Percentiles rank a stretch among this genome's conserved stretches.
These are phyloP conservation scores for Elongisporangium senticosum DNA, from an alignment of 352 stramenopile genomes.

Conservation along the genomic window DNA sequence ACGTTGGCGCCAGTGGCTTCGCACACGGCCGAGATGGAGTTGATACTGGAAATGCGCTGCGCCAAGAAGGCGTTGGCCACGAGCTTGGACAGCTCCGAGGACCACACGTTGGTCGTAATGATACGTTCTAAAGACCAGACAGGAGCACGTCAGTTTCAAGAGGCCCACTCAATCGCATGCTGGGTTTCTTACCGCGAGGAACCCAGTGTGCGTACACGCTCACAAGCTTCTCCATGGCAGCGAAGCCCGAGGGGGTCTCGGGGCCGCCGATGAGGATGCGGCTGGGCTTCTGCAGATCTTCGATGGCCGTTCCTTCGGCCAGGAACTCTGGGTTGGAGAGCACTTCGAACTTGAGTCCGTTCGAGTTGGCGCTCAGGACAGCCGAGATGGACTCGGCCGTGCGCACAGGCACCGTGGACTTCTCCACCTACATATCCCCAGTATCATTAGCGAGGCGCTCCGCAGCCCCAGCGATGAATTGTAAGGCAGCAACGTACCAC, in stretches of 20 bases:
- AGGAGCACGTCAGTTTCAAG: not conserved
- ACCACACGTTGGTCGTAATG: constrained; percentile 99
- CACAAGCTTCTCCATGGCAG: constrained; percentile 89
- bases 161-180: not conserved
- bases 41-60: constrained; percentile 99
- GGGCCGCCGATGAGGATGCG: constrained; percentile 98
- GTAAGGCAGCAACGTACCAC: constrained; percentile 67
- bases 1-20: constrained; percentile 98
- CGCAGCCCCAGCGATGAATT: not conserved
- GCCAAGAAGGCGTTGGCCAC: constrained; percentile 99
- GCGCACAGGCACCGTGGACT: constrained; percentile 98
- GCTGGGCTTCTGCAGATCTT: constrained; percentile 92
- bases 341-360: constrained; percentile 94
- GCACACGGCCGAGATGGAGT: constrained; percentile 99
- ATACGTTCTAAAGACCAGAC: constrained; percentile 85
- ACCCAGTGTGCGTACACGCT: constrained; percentile 98
- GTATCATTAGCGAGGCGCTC: not conserved
- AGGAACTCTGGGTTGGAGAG: constrained; percentile 99
- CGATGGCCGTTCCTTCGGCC: constrained; percentile 97
- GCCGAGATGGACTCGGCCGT: constrained; percentile 96
- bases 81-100: constrained; percentile 99
- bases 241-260: constrained; percentile 85
- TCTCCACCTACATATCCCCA: constrained; percentile 81
- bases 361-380: constrained; percentile 94
- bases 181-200: constrained; percentile 38